Base-by-base conservation (phyloP, 805 yeast genomes). In the Wickerhamiella nectarea region DNA sequence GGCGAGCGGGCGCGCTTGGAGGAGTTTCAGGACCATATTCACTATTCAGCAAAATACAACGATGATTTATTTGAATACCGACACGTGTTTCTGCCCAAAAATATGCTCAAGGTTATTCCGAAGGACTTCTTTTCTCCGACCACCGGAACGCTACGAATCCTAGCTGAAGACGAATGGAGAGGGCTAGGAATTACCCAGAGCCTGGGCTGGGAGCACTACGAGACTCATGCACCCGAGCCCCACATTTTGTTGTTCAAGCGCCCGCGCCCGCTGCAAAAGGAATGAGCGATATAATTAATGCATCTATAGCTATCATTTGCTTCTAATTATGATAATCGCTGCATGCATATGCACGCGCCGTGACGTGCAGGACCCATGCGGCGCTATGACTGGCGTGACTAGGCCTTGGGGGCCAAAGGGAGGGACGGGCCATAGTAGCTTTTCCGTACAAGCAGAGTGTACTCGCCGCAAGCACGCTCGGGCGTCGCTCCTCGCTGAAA, bases 151-250 rank as follows among this genome's bases (percentile, higher is more conserved):
- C 69, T 91, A 53, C 76, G 95, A 52, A 84, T 91, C 36, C 66
- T 91, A 33, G 64, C 81, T 39, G 99, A 91, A 61, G 97, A 91
- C 52, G 99, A 91, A 63, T 91, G 99, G 99, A 72, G 99, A 61
- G 97, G 96, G 1, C 67, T 91, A 40, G 99, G 99, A 2, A 86
- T 91, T 56, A 91, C 97, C 6, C 99, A 91, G 62, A 82, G 94
- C 29, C 68, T 91, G 48, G 98, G 98, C 1, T 91, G 98, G 98
- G 91, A 73, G 44, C 98, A 91, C 62, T 91, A 89, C 58, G 98
- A 91, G 57, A 87, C 95, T 34, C 98, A 91, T 61, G 82, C 97
- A 1, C 99, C 99, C 36, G 99, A 91, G 63, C 99, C 99, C 20
- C 98, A 91, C 59, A 91, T 91, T 48, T 67, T 91, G 49, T 69